Percentiles rank a stretch among this genome's conserved stretches.
Evolutionary conservation across 116 monocot genomes (phyloP).

Genomic region (Phalaenopsis hybrid): DNA sequence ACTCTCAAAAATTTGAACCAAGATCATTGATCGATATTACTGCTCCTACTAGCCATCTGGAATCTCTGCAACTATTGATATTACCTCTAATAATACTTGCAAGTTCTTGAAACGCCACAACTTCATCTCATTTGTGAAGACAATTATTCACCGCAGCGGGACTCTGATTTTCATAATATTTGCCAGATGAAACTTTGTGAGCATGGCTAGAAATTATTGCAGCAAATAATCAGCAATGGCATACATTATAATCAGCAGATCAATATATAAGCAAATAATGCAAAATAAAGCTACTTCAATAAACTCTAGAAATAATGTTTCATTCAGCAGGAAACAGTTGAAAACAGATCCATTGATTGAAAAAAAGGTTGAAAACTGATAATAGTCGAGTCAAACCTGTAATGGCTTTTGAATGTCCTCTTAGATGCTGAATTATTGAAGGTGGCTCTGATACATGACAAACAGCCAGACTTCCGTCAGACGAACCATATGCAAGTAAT

Average conservation of each 20-base stretch:
- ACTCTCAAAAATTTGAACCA: no score
- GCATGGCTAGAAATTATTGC: not conserved
- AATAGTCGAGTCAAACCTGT: conserved; percentile 54
- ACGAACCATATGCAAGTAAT: conserved; percentile 92
- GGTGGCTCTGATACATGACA: conserved; percentile 67
- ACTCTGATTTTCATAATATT: not conserved
- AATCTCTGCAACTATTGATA: no score
- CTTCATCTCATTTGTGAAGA: no score
- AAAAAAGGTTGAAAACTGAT: not conserved
- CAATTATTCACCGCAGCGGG: no score
- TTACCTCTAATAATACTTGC: no score
- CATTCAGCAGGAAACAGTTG: not conserved
- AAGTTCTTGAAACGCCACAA: no score
- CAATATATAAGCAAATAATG: not conserved
- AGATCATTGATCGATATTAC: no score
- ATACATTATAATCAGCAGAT: not conserved
- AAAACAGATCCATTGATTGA: no score
- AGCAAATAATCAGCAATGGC: not conserved
- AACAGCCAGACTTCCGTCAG: conserved; percentile 85
- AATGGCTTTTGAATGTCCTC: conserved; percentile 86
- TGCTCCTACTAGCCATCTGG: no score
- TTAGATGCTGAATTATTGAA: conserved; percentile 63
- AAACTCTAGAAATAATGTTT: not conserved
- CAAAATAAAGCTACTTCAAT: not conserved
- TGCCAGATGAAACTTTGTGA: not conserved